Evolutionary conservation across 192 early-diverging fungal genomes (phyloP), one percentile per base, ranked within the genome.

Genomic region (Cetraspora pellucida): DNA sequence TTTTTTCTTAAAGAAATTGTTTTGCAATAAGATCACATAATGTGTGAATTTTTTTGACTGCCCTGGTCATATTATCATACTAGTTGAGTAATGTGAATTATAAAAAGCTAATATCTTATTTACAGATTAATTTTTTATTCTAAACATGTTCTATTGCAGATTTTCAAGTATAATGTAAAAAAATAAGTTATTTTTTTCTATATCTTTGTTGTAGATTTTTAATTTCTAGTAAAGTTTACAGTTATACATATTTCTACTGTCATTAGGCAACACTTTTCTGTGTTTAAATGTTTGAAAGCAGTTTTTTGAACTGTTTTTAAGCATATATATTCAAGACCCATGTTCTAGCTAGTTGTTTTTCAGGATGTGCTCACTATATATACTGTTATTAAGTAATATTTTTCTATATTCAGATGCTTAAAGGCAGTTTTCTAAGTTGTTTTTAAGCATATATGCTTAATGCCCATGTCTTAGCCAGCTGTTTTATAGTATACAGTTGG

Each of bases 291-390:
- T 64, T 64, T 64, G 31, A 4, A 52, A 2, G 27, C 54, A 57
- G 70, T 72, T 30, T 72, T 11, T 14, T 17, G 70, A 13, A 19
- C 54, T 43, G 50, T 54, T 50, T 50, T 55, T 55, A 57, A 31
- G 47, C 50, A 72, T 72, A 72, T 9, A 25, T 72, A 19, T n/a
- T 72, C 55, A 57, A 57, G 50, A 27, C 70, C 49, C 28, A 21
- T 23, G 65, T 68, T n/a, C 65, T 19, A 45, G 65, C 46, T 13
- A 21, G 65, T 44, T 68, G 65, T 68, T 68, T 68, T 66, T 16
- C 64, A 66, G 37, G 64, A 66, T 66, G 37, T 37, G 31, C 44
- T 66, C 16, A 66, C 64, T 66, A 66, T 66, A 66, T 47, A 7
- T 71, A 71, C 69, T 71, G 50, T 49, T n/a, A n/a, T 71, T 71